Percentiles rank a stretch among this genome's conserved stretches.
Evolutionary conservation across 176 grass and related monocot species (phyloP).

Genomic region (Paspalum notatum): DNA sequence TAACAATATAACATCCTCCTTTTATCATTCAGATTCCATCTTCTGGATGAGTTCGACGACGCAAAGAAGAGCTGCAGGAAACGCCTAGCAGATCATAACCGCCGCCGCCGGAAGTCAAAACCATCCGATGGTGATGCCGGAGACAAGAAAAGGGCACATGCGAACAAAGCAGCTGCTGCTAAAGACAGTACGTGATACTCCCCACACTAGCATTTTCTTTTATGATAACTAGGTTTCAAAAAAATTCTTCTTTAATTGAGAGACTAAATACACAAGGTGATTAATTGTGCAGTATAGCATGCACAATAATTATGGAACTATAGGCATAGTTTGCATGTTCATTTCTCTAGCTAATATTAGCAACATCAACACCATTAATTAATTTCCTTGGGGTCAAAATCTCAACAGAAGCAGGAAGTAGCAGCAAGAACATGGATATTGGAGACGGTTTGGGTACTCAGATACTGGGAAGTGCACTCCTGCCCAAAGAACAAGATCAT

Average conservation of each 20-base stretch:
- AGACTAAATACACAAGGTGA: neutral
- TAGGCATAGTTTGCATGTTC: neutral
- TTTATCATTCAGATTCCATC: constrained; percentile 75
- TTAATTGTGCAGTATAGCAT: constrained; percentile 10
- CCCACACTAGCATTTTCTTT: neutral
- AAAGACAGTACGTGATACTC: constrained; percentile 54
- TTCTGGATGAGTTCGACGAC: constrained; percentile 89
- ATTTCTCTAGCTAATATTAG: neutral
- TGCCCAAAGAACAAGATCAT: constrained; percentile 58
- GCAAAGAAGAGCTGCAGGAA: constrained; percentile 94
- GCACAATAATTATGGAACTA: neutral
- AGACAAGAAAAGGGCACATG: constrained; percentile 53
- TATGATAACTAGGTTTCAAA: neutral
- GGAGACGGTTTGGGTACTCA: constrained; percentile 49
- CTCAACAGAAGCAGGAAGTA: constrained; percentile 60
- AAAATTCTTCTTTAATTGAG: neutral
- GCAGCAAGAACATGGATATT: constrained; percentile 48
- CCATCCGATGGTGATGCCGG: constrained; percentile 51
- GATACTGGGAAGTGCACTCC: constrained; percentile 39
- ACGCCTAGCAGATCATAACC: constrained; percentile 92
- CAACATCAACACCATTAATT: neutral
- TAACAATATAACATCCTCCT: too few species aligned
- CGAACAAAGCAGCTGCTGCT: constrained; percentile 43
- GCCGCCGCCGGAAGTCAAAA: constrained; percentile 85
- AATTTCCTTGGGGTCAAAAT: constrained; percentile 3